These are phyloP conservation scores for Coemansia sp. DNA, from an alignment of 192 early-diverging fungal genomes.

Conservation along the genomic window DNA sequence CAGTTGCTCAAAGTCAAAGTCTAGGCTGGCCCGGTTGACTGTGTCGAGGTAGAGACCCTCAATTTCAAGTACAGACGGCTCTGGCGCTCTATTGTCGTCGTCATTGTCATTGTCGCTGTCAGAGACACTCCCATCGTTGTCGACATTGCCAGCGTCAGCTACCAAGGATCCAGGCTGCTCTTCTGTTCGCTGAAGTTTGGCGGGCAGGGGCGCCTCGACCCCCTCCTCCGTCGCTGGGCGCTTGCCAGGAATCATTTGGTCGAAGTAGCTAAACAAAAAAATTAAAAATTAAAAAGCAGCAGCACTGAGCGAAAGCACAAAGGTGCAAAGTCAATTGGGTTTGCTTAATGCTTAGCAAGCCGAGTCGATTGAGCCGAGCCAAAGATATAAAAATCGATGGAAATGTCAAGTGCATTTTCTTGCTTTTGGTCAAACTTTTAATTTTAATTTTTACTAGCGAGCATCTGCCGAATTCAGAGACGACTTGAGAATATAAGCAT, in stretches of 20 bases:
- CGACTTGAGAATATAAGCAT: not conserved
- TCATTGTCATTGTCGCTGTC: not conserved
- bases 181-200: conserved; percentile 14
- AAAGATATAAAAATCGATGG: not conserved
- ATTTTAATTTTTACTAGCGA: not conserved
- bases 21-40: conserved; percentile 80
- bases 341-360: not conserved
- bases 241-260: conserved; percentile 11
- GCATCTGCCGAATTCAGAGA: not conserved
- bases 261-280: not conserved
- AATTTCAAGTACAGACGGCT: conserved; percentile 17
- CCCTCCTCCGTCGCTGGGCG: conserved; percentile 5
- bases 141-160: not conserved
- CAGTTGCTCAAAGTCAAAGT: conserved; percentile 99
- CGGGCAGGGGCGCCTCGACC: not conserved
- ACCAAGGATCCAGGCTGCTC: not conserved
- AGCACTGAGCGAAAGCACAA: not conserved
- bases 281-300: not conserved
- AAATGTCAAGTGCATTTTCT: too few species aligned
- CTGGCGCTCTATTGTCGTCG: conserved; percentile 2
- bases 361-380: not conserved
- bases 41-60: conserved; percentile 77
- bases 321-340: not conserved
- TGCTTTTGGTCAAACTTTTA: not conserved
- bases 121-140: not conserved